phyloP scores from a whole-genome alignment of 345 rosid genomes.

The Triadica sebifera region DNA sequence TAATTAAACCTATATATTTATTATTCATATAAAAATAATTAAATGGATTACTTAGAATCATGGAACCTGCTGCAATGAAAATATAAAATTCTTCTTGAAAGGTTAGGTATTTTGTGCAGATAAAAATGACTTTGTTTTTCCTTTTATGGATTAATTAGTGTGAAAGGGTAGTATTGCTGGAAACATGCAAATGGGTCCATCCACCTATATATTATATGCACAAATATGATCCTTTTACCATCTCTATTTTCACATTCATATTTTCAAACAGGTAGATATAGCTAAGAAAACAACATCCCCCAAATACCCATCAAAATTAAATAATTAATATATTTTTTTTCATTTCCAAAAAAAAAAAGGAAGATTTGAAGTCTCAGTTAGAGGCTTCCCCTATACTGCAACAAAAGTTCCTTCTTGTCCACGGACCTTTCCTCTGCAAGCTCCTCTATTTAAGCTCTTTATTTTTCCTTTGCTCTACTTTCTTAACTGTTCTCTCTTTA shows the following conservation, averaged over 20 bases:
- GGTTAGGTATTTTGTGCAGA: conserved; percentile 29
- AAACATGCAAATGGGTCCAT: conserved; percentile 1
- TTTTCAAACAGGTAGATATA: conserved; percentile 44
- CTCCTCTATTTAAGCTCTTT: conserved; percentile 60
- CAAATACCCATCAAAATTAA: neutral
- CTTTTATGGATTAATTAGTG: conserved; percentile 2
- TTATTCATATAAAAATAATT: neutral
- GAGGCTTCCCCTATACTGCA: conserved; percentile 42
- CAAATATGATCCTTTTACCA: conserved; percentile 18
- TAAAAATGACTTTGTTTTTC: conserved; percentile 20
- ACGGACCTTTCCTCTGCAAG: conserved; percentile 58
- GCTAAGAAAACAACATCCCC: conserved; percentile 20
- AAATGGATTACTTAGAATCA: neutral
- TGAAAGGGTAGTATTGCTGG: neutral
- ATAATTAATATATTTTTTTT: neutral
- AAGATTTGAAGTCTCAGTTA: neutral
- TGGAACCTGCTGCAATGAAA: neutral
- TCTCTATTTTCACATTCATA: conserved; percentile 22
- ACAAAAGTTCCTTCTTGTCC: conserved; percentile 52
- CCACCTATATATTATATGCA: neutral
- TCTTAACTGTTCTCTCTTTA: conserved; percentile 48
- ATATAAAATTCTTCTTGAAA: neutral
- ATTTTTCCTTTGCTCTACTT: conserved; percentile 40
- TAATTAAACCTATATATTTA: neutral
- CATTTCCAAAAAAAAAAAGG: neutral